Base-by-base conservation (phyloP, 1,284 basidiomycete genomes). In the Ustilago curta region DNA sequence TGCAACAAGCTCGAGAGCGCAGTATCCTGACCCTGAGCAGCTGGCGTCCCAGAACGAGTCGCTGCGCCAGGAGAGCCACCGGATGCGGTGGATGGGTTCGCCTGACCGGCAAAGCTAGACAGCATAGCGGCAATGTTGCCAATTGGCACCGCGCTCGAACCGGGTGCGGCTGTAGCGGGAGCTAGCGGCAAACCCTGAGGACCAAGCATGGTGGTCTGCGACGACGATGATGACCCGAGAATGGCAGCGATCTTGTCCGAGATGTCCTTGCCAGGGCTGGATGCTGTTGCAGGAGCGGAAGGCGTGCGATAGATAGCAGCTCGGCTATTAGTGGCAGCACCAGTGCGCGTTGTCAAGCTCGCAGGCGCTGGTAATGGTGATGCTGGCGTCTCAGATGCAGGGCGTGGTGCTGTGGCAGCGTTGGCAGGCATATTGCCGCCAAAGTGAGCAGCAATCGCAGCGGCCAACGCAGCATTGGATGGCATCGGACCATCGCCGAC, bases 401-500 rank as follows among this genome's bases (percentile, higher is more conserved):
- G 16, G 11, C 61, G 64, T 35, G 65, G n/a, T 27, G 64, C 35
- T 29, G 71, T 19, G 5, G 56, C 25, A 25, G 60, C 19, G 29
- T 47, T 50, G 21, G 45, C 64, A 21, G 71, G 67, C 18, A 67
- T 40, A 39, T 27, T 75, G 44, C 59, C 67, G 39, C 72, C 72
- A 59, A 75, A 75, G 53, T 75, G 72, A 40, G 72, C 72, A 8
- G 59, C 59, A 25, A 75, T 75, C 4, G 72, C 72, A 35, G 72
- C 72, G 11, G 67, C 72, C 43, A 75, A 32, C 21, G 72, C 66
- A 9, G 72, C 72, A 14, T 75, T 75, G 56, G 72, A 75, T 5
- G 72, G 72, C 72, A 75, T 70, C 12, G 72, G 72, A 0, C 72
- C 72, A 44, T 75, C 72, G 37, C 67, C 72, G 8, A 75, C 67